Percentiles rank a stretch among this genome's conserved stretches.
These are phyloP conservation scores for Mycoemilia scoparia DNA, from an alignment of 192 early-diverging fungal genomes.

Conservation along the genomic window DNA sequence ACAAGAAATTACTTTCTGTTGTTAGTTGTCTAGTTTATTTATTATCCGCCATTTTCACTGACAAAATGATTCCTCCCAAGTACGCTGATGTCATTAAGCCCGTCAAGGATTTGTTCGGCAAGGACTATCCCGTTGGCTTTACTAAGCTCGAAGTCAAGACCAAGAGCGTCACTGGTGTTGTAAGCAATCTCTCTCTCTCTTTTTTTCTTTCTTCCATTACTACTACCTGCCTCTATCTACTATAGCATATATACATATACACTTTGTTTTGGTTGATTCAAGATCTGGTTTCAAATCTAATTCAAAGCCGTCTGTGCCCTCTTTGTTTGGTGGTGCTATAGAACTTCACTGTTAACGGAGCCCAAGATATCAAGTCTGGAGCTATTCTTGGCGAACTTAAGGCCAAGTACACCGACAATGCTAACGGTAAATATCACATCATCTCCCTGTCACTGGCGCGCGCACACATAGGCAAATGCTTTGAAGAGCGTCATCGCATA, in stretches of 20 bases:
- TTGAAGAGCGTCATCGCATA: no score
- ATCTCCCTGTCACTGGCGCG: no score
- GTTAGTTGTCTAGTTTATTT: no score
- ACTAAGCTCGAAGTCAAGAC: constrained; percentile 98
- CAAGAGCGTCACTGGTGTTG: constrained; percentile 83
- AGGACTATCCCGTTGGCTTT: constrained; percentile 87
- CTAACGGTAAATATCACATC: no score
- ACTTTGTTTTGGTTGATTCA: no score
- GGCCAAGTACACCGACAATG: constrained; percentile 92
- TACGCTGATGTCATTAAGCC: constrained; percentile 92
- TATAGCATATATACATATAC: constrained; percentile 1
- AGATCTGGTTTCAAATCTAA: constrained; percentile 1
- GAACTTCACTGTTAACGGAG: constrained; percentile 89
- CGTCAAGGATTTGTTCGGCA: constrained; percentile 84
- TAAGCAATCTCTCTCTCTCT: no score
- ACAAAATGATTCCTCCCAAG: constrained; percentile 52
- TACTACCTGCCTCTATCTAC: no score
- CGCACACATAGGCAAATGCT: no score
- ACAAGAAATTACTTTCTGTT: no score
- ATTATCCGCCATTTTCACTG: no score
- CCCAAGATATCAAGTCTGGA: constrained; percentile 89
- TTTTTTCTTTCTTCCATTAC: no score
- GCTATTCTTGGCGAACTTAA: constrained; percentile 90
- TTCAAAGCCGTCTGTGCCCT: background rate
- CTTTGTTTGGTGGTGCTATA: no score